These are phyloP conservation scores for Farysia itapuensis DNA, from an alignment of 1,284 basidiomycete genomes.

Conservation along the genomic window DNA sequence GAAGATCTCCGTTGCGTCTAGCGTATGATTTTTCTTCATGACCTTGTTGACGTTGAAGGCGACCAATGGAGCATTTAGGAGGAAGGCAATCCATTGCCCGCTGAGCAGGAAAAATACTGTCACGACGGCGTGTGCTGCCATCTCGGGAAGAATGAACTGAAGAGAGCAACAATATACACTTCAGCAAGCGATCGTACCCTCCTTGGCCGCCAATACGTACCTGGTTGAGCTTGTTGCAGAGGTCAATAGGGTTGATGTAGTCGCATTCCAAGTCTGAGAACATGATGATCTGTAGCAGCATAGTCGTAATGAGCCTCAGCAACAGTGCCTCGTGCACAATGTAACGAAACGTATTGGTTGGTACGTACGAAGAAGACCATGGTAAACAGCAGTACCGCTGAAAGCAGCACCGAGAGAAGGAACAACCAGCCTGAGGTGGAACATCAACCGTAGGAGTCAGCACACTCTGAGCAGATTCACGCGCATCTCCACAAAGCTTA, in stretches of 20 bases:
- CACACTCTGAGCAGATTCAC: too few relatives aligned
- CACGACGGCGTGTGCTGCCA: slow-evolving; percentile 81
- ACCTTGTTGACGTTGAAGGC: slow-evolving; percentile 96
- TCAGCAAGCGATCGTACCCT: too few relatives aligned
- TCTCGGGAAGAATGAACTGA: slow-evolving; percentile 96
- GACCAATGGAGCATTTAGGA: slow-evolving; percentile 87
- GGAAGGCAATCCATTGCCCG: slow-evolving; percentile 86
- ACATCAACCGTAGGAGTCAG: too few relatives aligned
- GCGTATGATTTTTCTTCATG: slow-evolving; percentile 92
- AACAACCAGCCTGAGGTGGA: slow-evolving; percentile 51
- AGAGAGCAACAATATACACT: not conserved
- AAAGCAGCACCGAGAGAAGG: slow-evolving; percentile 55
- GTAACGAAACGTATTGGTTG: too few relatives aligned
- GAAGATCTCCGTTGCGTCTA: slow-evolving; percentile 99
- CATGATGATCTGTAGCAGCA: slow-evolving; percentile 96
- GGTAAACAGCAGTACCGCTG: slow-evolving; percentile 57
- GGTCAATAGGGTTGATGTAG: slow-evolving; percentile 99
- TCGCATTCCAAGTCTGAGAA: slow-evolving; percentile 67
- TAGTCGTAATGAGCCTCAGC: too few relatives aligned
- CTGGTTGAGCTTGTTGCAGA: slow-evolving; percentile 99
- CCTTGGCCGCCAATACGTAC: slow-evolving; percentile 65
- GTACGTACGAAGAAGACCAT: slow-evolving; percentile 59
- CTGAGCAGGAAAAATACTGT: slow-evolving; percentile 73
- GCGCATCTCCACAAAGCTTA: too few relatives aligned
- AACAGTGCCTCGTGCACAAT: too few relatives aligned